Conservation (phyloP, 1,139 yeast species). For the Casaregolazyma lundiana region DNA sequence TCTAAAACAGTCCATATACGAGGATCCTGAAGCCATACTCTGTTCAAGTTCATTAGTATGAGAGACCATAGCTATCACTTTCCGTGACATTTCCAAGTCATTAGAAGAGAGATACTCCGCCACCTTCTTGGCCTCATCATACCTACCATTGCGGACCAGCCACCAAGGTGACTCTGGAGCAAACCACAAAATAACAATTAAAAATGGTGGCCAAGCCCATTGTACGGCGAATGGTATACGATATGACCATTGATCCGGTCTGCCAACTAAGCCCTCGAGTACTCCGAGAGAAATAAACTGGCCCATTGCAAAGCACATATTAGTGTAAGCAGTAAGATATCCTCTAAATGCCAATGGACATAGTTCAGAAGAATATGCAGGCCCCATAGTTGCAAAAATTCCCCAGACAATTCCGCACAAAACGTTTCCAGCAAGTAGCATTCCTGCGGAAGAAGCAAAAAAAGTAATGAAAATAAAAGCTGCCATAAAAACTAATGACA, state of each 20-base stretch:
- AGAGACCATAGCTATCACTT: slow-evolving; percentile 31
- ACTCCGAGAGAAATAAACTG: slow-evolving; percentile 41
- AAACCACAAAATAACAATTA: slow-evolving; percentile 42
- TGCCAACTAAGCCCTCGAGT: slow-evolving; percentile 31
- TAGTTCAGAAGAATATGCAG: slow-evolving; percentile 44
- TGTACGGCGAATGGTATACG: slow-evolving; percentile 50
- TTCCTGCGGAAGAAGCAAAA: slow-evolving; percentile 37
- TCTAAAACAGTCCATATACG: slow-evolving; percentile 45
- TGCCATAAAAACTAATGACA: slow-evolving; percentile 30
- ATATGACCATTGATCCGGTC: slow-evolving; percentile 33
- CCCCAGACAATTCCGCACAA: slow-evolving; percentile 46
- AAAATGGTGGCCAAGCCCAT: slow-evolving; percentile 61
- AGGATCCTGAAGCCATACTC: slow-evolving; percentile 30
- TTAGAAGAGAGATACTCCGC: slow-evolving; percentile 26
- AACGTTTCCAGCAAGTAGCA: slow-evolving; percentile 40
- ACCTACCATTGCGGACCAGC: slow-evolving; percentile 40
- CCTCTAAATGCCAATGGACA: slow-evolving; percentile 42
- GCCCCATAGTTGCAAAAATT: slow-evolving; percentile 40
- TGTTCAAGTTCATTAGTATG: slow-evolving; percentile 44
- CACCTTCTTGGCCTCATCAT: slow-evolving; percentile 37
- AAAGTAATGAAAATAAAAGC: slow-evolving; percentile 41
- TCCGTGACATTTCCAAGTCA: slow-evolving; percentile 25
- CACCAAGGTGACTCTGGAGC: slow-evolving; percentile 57
- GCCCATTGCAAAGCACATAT: slow-evolving; percentile 44
- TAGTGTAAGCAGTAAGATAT: slow-evolving; percentile 41